These are phyloP conservation scores for Candida anutae DNA, from an alignment of 1,139 yeast genomes.

Conservation along the genomic window DNA sequence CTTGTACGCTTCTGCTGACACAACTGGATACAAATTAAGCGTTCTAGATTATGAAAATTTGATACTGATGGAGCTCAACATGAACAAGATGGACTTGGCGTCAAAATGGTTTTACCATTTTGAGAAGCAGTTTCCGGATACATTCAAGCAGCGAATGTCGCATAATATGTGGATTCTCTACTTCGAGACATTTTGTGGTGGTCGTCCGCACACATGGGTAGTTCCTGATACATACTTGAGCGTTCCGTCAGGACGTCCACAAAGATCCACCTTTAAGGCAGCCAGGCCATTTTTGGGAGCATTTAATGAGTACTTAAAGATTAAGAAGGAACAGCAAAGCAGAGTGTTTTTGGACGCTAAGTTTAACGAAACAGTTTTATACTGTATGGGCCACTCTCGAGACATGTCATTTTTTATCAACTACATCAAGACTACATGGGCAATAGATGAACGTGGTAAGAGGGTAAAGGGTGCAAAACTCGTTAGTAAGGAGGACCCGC, in stretches of 20 bases:
- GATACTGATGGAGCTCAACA: slow-evolving; percentile 26
- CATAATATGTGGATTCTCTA: slow-evolving; percentile 27
- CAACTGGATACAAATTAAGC: slow-evolving; percentile 16
- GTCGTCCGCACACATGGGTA: slow-evolving; percentile 26
- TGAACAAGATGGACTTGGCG: slow-evolving; percentile 32
- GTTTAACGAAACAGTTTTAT: slow-evolving; percentile 21
- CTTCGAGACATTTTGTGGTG: slow-evolving; percentile 28
- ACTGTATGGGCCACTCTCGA: slow-evolving; percentile 26
- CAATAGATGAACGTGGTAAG: slow-evolving; percentile 19
- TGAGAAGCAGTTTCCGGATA: slow-evolving; percentile 16
- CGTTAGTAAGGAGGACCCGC: slow-evolving; percentile 10
- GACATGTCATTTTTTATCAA: slow-evolving; percentile 18
- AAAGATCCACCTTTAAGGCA: slow-evolving; percentile 12
- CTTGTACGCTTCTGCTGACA: slow-evolving; percentile 11
- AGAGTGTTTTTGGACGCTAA: slow-evolving; percentile 15
- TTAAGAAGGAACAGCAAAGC: slow-evolving; percentile 7
- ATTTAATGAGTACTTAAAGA: slow-evolving; percentile 15
- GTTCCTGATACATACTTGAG: slow-evolving; percentile 16
- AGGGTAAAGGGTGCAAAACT: slow-evolving; percentile 3
- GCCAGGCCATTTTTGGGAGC: slow-evolving; percentile 14
- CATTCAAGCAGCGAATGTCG: slow-evolving; percentile 17
- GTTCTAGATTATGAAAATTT: slow-evolving; percentile 33
- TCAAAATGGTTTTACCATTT: slow-evolving; percentile 32
- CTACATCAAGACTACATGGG: slow-evolving; percentile 25
- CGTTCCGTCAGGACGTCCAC: slow-evolving; percentile 12